Evolutionary conservation across 2,329 filamentous ascomycete genomes (phyloP).

Genomic region (Ilyonectria mors-panacis): DNA sequence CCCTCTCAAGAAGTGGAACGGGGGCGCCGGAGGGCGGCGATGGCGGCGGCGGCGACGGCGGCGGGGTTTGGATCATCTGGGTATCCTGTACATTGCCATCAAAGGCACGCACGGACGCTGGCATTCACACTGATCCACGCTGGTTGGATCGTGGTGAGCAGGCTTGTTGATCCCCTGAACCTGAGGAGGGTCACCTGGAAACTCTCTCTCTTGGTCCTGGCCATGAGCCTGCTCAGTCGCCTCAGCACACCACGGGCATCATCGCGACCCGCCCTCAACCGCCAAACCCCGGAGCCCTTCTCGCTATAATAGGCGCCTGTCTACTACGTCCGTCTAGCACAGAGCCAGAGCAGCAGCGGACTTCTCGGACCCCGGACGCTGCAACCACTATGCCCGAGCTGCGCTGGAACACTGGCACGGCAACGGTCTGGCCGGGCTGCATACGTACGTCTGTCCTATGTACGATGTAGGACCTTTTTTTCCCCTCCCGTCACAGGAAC

Average conservation of each 20-base stretch:
- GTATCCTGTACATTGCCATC: background rate
- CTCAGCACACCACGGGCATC: constrained; percentile 5
- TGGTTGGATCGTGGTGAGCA: constrained; percentile 9
- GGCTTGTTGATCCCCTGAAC: constrained; percentile 27
- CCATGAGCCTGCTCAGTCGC: background rate
- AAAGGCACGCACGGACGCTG: constrained; percentile 11
- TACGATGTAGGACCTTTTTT: background rate
- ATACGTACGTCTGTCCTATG: background rate
- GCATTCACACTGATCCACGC: background rate
- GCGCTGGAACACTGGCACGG: constrained; percentile 20
- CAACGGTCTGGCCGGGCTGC: constrained; percentile 1
- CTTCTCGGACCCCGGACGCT: background rate
- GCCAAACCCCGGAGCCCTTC: constrained; percentile 10
- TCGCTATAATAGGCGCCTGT: background rate
- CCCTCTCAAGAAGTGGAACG: constrained; percentile 14
- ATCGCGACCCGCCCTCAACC: constrained; percentile 10
- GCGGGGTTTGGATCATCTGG: constrained; percentile 18
- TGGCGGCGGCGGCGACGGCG: constrained; percentile 4
- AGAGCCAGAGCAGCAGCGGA: background rate
- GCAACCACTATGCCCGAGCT: background rate
- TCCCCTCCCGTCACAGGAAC: background rate
- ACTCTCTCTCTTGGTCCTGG: background rate
- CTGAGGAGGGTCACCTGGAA: constrained; percentile 24
- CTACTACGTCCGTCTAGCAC: background rate
- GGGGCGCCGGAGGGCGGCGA: constrained; percentile 8